Percentiles rank a stretch among this genome's conserved stretches.
phyloP scores from a whole-genome alignment of 306 rosid genomes.

The Cicer judaicum region DNA sequence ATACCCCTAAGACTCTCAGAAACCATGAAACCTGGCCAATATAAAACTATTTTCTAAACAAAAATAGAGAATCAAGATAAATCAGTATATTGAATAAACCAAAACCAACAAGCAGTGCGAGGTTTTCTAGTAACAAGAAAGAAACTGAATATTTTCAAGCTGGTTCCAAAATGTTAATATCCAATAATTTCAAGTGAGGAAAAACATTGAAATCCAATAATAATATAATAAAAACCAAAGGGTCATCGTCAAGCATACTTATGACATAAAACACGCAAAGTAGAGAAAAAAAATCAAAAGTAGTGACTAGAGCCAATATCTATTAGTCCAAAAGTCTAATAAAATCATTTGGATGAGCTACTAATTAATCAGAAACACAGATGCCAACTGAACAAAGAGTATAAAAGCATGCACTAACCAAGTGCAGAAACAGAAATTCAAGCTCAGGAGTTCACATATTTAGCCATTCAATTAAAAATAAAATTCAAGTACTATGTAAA shows the following conservation, averaged over 20 bases:
- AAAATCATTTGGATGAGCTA: slow-evolving; percentile 15
- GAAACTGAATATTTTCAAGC: neutral
- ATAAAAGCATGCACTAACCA: neutral
- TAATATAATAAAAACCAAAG: neutral
- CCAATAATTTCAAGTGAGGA: neutral
- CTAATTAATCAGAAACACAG: slow-evolving; percentile 17
- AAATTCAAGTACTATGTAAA: slow-evolving; percentile 2
- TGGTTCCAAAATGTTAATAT: slow-evolving; percentile 27
- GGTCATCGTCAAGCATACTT: slow-evolving; percentile 15
- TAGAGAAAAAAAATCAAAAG: neutral
- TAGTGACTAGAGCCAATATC: neutral
- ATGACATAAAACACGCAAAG: neutral
- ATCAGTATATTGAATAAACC: slow-evolving; percentile 12
- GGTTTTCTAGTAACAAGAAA: slow-evolving; percentile 9
- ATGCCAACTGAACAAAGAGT: neutral
- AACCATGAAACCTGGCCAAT: neutral
- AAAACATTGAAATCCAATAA: neutral
- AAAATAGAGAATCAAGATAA: neutral
- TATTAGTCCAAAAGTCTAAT: slow-evolving; percentile 1
- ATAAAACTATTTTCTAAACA: slow-evolving; percentile 2
- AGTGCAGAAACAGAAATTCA: slow-evolving; percentile 20
- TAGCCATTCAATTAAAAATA: slow-evolving; percentile 19
- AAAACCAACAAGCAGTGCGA: slow-evolving; percentile 25
- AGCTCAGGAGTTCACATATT: neutral
- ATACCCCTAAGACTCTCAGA: neutral